A percentile compares a stretch with the other conserved stretches of the same genome.
phyloP scores from a whole-genome alignment of 2,329 filamentous ascomycete genomes.

The Xylariaceae sp. region DNA sequence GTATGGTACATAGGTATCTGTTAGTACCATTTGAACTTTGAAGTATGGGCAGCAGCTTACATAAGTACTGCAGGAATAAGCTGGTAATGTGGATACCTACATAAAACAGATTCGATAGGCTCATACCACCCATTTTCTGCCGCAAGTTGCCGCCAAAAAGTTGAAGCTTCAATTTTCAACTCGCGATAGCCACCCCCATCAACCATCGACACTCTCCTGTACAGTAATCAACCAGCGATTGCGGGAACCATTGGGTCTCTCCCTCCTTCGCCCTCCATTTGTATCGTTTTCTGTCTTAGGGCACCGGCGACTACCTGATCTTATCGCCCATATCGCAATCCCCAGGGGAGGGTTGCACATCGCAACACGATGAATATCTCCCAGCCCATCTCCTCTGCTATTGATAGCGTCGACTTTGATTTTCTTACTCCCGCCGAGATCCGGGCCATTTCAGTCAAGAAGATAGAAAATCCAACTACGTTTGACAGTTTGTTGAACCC shows the following conservation, averaged over 20 bases:
- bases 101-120: not conserved
- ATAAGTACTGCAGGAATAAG: no score
- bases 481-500: slow-evolving; percentile 90
- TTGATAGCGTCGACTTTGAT: slow-evolving; percentile 84
- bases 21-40: no score
- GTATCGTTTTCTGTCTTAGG: no score
- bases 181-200: slow-evolving; percentile 3
- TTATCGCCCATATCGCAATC: slow-evolving; percentile 15
- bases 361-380: slow-evolving; percentile 60
- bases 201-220: slow-evolving; percentile 1
- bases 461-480: slow-evolving; percentile 88
- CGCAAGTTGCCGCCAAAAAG: slow-evolving; percentile 41
- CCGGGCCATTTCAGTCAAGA: slow-evolving; percentile 82
- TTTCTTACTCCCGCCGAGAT: slow-evolving; percentile 81
- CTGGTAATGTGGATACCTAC: no score
- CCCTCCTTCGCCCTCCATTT: no score
- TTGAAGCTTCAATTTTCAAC: slow-evolving; percentile 22
- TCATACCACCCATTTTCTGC: slow-evolving; percentile 31
- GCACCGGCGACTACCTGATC: no score
- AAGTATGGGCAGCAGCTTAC: no score
- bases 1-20: no score
- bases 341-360: slow-evolving; percentile 15
- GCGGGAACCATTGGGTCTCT: not conserved
- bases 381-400: slow-evolving; percentile 75
- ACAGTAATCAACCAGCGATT: no score